Percentiles rank a stretch among this genome's conserved stretches.
These are phyloP conservation scores for Axilococcus clingmanii DNA, from an alignment of 139 green algal species.

Conservation along the genomic window DNA sequence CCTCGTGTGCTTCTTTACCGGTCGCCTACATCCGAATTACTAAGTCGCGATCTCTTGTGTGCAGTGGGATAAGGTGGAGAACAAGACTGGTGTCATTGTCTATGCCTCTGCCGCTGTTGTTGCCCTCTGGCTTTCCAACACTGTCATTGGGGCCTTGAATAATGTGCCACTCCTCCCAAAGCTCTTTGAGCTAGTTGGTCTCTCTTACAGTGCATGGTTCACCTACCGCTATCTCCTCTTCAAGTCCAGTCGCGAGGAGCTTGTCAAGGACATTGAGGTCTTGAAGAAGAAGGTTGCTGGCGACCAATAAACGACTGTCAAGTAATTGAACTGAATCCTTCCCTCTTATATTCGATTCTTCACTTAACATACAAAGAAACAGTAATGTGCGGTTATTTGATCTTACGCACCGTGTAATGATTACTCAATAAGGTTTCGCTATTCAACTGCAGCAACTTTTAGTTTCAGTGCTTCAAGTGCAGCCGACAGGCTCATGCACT, in stretches of 20 bases:
- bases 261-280: slow-evolving; percentile 82
- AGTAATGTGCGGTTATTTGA: too few species aligned
- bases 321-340: too few species aligned
- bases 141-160: slow-evolving; percentile 87
- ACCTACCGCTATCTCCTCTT: slow-evolving; percentile 98
- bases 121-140: slow-evolving; percentile 79
- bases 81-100: slow-evolving; percentile 78
- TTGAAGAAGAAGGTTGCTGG: slow-evolving; percentile 91
- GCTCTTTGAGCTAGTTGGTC: slow-evolving; percentile 93
- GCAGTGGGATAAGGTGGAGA: slow-evolving; percentile 42
- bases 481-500: slow-evolving; percentile 2
- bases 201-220: slow-evolving; percentile 96
- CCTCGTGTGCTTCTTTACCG: not conserved
- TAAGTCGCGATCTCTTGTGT: slow-evolving; percentile 2
- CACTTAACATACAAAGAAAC: too few species aligned
- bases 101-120: slow-evolving; percentile 77
- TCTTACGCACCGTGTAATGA: slow-evolving; percentile 1
- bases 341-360: too few species aligned
- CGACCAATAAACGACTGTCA: slow-evolving; percentile 1
- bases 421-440: not conserved
- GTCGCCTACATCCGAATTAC: not conserved
- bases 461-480: slow-evolving; percentile 23
- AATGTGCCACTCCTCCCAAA: slow-evolving; percentile 93
- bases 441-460: slow-evolving; percentile 22
- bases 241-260: slow-evolving; percentile 90